These are phyloP conservation scores for Amanita fuliginea DNA, from an alignment of 768 basidiomycete species.

Conservation along the genomic window DNA sequence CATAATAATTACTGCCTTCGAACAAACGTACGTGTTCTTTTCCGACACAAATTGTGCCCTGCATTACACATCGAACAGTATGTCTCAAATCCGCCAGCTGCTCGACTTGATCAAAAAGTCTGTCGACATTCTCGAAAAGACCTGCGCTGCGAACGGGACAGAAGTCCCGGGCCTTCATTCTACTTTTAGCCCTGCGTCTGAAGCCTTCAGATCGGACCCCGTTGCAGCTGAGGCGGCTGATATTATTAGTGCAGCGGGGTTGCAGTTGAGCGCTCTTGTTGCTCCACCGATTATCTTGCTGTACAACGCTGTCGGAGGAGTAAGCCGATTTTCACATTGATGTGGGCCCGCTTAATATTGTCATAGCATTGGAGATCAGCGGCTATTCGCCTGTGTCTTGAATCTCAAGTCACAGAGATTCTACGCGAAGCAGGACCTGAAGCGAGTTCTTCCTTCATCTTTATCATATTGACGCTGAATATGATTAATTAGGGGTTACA, in stretches of 20 bases:
- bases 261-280: constrained; percentile 15
- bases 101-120: neutral
- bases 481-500: constrained; percentile 21
- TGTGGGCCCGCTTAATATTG: neutral
- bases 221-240: constrained; percentile 10
- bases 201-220: constrained; percentile 12
- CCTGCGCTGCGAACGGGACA: constrained; percentile 8
- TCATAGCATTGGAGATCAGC: constrained; percentile 14
- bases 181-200: constrained; percentile 12
- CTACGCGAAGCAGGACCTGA: constrained; percentile 21
- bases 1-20: too few species aligned
- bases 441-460: constrained; percentile 7
- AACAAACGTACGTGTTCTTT: too few species aligned
- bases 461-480: neutral
- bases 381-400: constrained; percentile 15
- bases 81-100: neutral
- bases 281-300: constrained; percentile 10
- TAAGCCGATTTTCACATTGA: neutral
- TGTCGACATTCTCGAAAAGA: constrained; percentile 3
- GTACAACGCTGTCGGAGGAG: constrained; percentile 6
- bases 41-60: too few species aligned
- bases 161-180: constrained; percentile 12
- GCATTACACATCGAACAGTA: too few species aligned
- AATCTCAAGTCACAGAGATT: constrained; percentile 18
- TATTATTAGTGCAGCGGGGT: constrained; percentile 14